A percentile compares a stretch with the other conserved stretches of the same genome.
Evolutionary conservation across 768 basidiomycete species (phyloP).

Genomic region (Tylopilus vinaceipallidus): DNA sequence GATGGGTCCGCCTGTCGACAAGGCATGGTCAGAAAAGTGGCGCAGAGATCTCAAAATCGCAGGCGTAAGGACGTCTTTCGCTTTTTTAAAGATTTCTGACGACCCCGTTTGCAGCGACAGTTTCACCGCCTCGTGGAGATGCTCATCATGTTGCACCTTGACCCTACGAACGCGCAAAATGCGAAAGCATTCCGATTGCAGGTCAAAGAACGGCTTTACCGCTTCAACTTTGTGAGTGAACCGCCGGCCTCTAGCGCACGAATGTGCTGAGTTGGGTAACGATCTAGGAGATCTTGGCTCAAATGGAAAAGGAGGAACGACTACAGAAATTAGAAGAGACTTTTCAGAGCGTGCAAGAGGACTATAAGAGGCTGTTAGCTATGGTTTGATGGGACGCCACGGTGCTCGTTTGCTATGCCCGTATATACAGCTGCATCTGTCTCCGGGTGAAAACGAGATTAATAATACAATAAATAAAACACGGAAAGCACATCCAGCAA

Average conservation of each 20-base stretch:
- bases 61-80: conserved; percentile 47
- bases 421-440: background rate
- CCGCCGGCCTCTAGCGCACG: background rate
- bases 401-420: conserved; percentile 4
- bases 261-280: background rate
- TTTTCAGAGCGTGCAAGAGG: conserved; percentile 80
- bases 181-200: conserved; percentile 76
- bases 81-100: background rate
- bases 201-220: conserved; percentile 91
- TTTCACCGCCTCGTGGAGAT: conserved; percentile 91
- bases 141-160: conserved; percentile 73
- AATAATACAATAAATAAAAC: conserved; percentile 28
- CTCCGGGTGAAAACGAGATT: background rate
- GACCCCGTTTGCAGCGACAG: conserved; percentile 63
- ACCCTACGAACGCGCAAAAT: conserved; percentile 53
- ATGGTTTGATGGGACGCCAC: conserved; percentile 34
- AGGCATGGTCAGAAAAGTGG: conserved; percentile 76
- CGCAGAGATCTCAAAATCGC: conserved; percentile 87
- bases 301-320: conserved; percentile 84
- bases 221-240: conserved; percentile 86
- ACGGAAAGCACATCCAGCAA: conserved; percentile 9
- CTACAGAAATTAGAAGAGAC: conserved; percentile 91
- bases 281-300: conserved; percentile 79
- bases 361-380: conserved; percentile 79
- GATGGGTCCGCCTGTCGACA: conserved; percentile 76